These are phyloP conservation scores for Obelidium mucronatum DNA, from an alignment of 192 early-diverging fungal genomes.

Conservation along the genomic window DNA sequence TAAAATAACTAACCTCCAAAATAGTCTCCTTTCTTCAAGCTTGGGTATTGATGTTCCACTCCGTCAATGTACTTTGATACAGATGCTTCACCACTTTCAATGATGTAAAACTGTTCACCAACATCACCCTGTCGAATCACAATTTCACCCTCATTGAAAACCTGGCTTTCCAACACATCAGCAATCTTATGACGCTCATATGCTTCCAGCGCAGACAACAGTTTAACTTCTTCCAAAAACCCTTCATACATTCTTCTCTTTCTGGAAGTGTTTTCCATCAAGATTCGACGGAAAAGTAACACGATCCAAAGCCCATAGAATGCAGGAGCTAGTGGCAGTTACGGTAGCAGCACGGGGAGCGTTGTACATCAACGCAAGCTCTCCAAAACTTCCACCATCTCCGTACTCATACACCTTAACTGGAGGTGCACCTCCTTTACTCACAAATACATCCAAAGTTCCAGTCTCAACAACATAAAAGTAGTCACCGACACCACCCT, in stretches of 20 bases:
- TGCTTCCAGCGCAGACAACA: slow-evolving; percentile 88
- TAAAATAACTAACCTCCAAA: slow-evolving; percentile 84
- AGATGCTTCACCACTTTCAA: slow-evolving; percentile 88
- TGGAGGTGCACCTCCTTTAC: slow-evolving; percentile 67
- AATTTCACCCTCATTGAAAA: slow-evolving; percentile 82
- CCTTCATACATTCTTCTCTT: slow-evolving; percentile 97
- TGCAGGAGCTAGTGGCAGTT: slow-evolving; percentile 79
- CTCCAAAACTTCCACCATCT: slow-evolving; percentile 94
- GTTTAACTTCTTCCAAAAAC: slow-evolving; percentile 94
- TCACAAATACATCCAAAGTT: slow-evolving; percentile 92
- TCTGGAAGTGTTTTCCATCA: slow-evolving; percentile 98
- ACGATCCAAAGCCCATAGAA: slow-evolving; percentile 97
- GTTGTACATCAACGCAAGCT: slow-evolving; percentile 99
- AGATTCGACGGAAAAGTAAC: slow-evolving; percentile 95
- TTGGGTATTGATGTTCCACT: slow-evolving; percentile 68
- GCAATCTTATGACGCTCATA: slow-evolving; percentile 99
- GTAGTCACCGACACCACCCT: slow-evolving; percentile 97
- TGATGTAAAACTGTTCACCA: slow-evolving; percentile 95
- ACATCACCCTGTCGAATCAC: slow-evolving; percentile 94
- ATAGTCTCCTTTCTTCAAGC: slow-evolving; percentile 85
- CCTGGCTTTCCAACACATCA: slow-evolving; percentile 93
- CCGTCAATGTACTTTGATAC: slow-evolving; percentile 84
- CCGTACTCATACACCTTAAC: slow-evolving; percentile 84
- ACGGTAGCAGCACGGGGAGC: slow-evolving; percentile 98
- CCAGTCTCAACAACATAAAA: slow-evolving; percentile 98